phyloP scores from a whole-genome alignment of 352 stramenopile genomes.

The Pythium scleroteichum region DNA sequence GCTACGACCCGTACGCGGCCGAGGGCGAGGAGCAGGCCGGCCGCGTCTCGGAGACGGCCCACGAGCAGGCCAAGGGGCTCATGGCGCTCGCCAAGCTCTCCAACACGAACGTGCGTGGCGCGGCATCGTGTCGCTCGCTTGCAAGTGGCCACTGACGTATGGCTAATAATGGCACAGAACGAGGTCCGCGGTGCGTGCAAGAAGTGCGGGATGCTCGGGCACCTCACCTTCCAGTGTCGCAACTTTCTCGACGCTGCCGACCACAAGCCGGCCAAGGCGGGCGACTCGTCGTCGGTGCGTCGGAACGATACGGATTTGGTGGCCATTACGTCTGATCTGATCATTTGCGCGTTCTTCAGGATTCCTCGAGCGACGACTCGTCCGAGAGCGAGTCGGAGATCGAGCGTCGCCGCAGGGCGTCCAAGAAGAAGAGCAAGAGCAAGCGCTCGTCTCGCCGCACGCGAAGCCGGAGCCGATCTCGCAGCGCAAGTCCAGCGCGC shows the following conservation, averaged over 20 bases:
- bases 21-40: conserved; percentile 51
- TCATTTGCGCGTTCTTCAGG: background rate
- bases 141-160: too few relatives aligned
- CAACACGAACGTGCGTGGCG: conserved; percentile 84
- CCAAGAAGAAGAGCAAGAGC: conserved; percentile 21
- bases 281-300: conserved; percentile 22
- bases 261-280: conserved; percentile 27
- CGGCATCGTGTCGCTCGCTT: too few relatives aligned
- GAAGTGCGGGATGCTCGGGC: conserved; percentile 91
- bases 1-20: conserved; percentile 94
- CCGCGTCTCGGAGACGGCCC: conserved; percentile 65
- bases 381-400: conserved; percentile 15
- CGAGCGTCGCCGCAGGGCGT: conserved; percentile 1
- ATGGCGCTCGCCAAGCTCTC: conserved; percentile 95
- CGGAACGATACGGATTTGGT: background rate
- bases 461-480: conserved; percentile 5
- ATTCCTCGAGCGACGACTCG: conserved; percentile 27
- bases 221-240: conserved; percentile 90
- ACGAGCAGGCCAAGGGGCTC: conserved; percentile 91
- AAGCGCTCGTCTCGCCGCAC: conserved; percentile 15
- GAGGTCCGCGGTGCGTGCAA: conserved; percentile 83
- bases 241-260: conserved; percentile 56
- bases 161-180: conserved; percentile 34
- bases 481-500: conserved; percentile 2
- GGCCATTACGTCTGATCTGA: too few relatives aligned